Evolutionary conservation across 192 early-diverging fungal genomes (phyloP), one percentile per base, ranked within the genome.

Genomic region (Diversispora epigaea): DNA sequence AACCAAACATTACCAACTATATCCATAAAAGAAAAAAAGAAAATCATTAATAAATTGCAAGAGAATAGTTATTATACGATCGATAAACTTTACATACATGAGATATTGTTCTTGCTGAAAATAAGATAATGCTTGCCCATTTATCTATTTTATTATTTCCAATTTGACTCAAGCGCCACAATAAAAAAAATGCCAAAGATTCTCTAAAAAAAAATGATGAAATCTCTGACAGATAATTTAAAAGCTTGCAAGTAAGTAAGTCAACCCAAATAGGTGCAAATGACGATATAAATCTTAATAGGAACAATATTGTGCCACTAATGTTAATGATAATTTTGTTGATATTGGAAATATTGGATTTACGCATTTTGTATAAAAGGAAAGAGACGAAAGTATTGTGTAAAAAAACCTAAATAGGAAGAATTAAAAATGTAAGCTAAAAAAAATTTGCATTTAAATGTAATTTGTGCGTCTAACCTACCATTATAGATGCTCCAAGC

Each of bases 151-250:
- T 5, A 40, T 21, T 21, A 40, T 63, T 14, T 32, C 63, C 44
- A 12, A 74, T 25, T 74, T 74, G 72, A 14, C 44, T 61, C 25
- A 74, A 47, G n/a, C 72, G 43, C 57, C 60, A 74, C n/a, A 74
- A 39, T 49, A 74, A 63, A 43, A 74, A 74, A 52, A 14, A 21
- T 6, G 45, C 12, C 21, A 74, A 49, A 8, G 72, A 7, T 5
- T n/a, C 25, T 63, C 45, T 25, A 39, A 49, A 52, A 19, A 32
- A 32, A 32, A 32, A 32, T 32, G 25, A 32, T 2, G 25, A 32
- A 52, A 0, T 17, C 63, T 10, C 0, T 46, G 5, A 7, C 55
- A 3, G 6, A 74, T 0, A 17, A 0, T 3, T 32, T 10, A 6
- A 7, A 64, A 5, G 9, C 50, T 63, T 46, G n/a, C 9, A 6